A percentile compares a stretch with the other conserved stretches of the same genome.
These are phyloP conservation scores for Rachicladosporium sp. DNA, from an alignment of 2,329 filamentous ascomycete species.

Conservation along the genomic window DNA sequence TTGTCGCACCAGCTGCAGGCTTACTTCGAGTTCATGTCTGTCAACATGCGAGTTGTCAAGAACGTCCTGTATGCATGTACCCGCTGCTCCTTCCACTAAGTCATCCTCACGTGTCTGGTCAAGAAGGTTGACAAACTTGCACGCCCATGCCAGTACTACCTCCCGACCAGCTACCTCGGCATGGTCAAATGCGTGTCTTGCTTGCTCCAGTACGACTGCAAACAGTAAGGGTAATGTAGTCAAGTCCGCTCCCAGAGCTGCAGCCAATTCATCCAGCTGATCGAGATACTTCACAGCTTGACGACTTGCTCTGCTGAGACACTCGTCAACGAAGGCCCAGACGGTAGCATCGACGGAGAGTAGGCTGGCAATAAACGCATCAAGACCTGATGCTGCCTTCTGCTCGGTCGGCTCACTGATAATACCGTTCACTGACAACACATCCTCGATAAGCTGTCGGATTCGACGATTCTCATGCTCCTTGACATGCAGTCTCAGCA, in stretches of 20 bases:
- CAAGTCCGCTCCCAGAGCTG: not conserved
- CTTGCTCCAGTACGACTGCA: constrained; percentile 63
- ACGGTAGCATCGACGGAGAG: constrained; percentile 27
- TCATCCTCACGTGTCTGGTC: too few species aligned
- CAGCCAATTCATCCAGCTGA: constrained; percentile 37
- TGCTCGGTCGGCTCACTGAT: constrained; percentile 31
- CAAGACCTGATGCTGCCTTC: constrained; percentile 26
- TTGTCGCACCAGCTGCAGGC: too few species aligned
- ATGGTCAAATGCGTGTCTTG: constrained; percentile 43
- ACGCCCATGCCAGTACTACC: constrained; percentile 10
- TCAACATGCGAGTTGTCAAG: too few species aligned
- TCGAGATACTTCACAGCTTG: constrained; percentile 78
- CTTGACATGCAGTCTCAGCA: constrained; percentile 47
- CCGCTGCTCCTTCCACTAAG: too few species aligned
- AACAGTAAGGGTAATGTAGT: constrained; percentile 49
- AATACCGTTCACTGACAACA: constrained; percentile 57
- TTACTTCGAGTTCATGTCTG: too few species aligned
- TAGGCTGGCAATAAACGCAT: constrained; percentile 37
- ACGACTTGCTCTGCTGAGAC: constrained; percentile 59
- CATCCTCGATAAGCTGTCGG: constrained; percentile 20
- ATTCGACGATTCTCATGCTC: constrained; percentile 27
- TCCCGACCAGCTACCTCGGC: not conserved
- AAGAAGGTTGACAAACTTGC: not conserved
- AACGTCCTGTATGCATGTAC: too few species aligned
- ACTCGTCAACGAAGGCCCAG: constrained; percentile 71